A percentile compares a stretch with the other conserved stretches of the same genome.
phyloP scores from a whole-genome alignment of 75 land plant species.

The Selaginella moellendorffii region DNA sequence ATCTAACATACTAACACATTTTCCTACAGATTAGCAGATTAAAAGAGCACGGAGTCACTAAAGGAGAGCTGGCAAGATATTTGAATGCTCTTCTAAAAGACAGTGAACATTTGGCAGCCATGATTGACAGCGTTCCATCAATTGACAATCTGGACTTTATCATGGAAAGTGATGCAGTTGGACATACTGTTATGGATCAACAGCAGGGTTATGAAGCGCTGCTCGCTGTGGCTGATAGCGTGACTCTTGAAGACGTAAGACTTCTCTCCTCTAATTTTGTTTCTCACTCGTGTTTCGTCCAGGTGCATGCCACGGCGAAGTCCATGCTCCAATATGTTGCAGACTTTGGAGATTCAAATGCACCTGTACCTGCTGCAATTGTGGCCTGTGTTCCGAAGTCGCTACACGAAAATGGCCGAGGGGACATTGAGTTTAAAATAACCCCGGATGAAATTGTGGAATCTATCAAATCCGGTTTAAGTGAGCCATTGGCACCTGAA shows the following conservation, averaged over 20 bases:
- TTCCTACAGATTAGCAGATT: conserved; percentile 77
- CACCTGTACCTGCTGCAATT: conserved; percentile 85
- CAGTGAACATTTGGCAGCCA: conserved; percentile 94
- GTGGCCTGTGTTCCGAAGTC: conserved; percentile 95
- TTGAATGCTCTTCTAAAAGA: conserved; percentile 84
- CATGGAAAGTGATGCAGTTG: conserved; percentile 97
- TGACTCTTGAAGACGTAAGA: conserved; percentile 84
- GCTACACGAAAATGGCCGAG: conserved; percentile 64
- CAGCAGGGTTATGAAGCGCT: conserved; percentile 87
- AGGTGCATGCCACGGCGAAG: conserved; percentile 84
- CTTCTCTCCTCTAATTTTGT: not conserved
- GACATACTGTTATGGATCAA: conserved; percentile 96
- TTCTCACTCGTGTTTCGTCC: not conserved
- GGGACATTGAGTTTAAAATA: conserved; percentile 61
- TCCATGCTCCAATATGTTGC: conserved; percentile 68
- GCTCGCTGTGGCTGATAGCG: conserved; percentile 77
- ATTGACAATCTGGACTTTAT: conserved; percentile 94
- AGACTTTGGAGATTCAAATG: conserved; percentile 67
- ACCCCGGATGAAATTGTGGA: conserved; percentile 56
- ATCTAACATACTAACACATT: not conserved
- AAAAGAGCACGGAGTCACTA: conserved; percentile 92
- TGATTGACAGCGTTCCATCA: conserved; percentile 94
- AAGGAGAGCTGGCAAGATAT: conserved; percentile 87
- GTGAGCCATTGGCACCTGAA: conserved; percentile 71
- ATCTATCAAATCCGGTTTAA: conserved; percentile 57